Evolutionary conservation across 148 eudicot genomes (phyloP).

Genomic region (Chenopodium suecicum): DNA sequence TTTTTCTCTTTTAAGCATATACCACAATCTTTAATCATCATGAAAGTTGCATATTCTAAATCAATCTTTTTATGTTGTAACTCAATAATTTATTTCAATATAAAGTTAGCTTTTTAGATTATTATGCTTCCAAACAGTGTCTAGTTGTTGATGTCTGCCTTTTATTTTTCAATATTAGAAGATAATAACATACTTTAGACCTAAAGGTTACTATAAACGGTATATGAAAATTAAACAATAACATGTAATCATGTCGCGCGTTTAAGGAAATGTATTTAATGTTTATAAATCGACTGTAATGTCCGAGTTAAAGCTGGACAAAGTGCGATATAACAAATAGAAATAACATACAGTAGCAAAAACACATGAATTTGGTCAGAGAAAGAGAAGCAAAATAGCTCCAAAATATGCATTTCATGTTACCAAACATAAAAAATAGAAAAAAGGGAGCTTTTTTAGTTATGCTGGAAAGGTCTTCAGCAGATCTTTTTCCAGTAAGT

Average conservation of each 20-base stretch:
- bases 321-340: neutral
- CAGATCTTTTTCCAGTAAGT: conserved; percentile 2
- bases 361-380: conserved; percentile 19
- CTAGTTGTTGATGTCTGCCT: conserved; percentile 12
- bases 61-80: neutral
- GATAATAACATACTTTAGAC: too few relatives aligned
- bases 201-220: too few relatives aligned
- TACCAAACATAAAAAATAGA: neutral
- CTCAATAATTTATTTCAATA: neutral
- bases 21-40: conserved; percentile 9
- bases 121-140: neutral
- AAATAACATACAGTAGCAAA: neutral
- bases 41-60: conserved; percentile 1
- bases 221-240: too few relatives aligned
- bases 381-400: neutral
- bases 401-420: conserved; percentile 15
- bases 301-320: neutral
- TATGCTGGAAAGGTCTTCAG: conserved; percentile 22
- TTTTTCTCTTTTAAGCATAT: neutral
- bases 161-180: neutral
- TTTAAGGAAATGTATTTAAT: too few relatives aligned
- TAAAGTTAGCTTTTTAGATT: neutral
- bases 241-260: too few relatives aligned
- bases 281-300: neutral
- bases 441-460: neutral